phyloP scores from a whole-genome alignment of 257 asterid genomes.

The Voacanga thouarsii region DNA sequence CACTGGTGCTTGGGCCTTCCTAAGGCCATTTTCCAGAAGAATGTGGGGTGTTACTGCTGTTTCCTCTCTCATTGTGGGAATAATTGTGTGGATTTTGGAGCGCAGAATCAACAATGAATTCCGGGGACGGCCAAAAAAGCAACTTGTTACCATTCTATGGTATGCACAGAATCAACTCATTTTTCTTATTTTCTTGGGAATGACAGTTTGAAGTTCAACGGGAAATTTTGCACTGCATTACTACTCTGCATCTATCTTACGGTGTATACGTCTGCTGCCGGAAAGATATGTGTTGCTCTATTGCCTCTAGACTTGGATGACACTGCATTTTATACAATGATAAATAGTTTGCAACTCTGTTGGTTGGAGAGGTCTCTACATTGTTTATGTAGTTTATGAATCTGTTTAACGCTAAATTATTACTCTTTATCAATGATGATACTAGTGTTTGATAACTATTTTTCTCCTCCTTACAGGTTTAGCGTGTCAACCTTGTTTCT shows the following conservation, averaged over 20 bases:
- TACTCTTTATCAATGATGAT: neutral
- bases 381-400: neutral
- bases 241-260: too few species aligned
- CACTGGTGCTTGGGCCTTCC: conserved; percentile 64
- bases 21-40: conserved; percentile 49
- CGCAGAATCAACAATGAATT: conserved; percentile 64
- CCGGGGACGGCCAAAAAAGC: conserved; percentile 65
- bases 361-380: too few species aligned
- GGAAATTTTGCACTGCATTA: too few species aligned
- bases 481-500: conserved; percentile 62
- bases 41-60: conserved; percentile 57
- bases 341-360: too few species aligned
- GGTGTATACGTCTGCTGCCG: too few species aligned
- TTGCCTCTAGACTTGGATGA: too few species aligned
- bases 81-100: conserved; percentile 64
- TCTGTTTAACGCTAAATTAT: neutral
- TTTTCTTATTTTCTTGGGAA: too few species aligned
- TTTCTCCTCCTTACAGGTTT: conserved; percentile 45
- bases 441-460: neutral
- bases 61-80: conserved; percentile 51
- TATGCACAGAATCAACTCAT: conserved; percentile 21
- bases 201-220: too few species aligned
- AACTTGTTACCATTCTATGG: conserved; percentile 58
- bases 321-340: too few species aligned
- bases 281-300: too few species aligned